Percentiles rank a stretch among this genome's conserved stretches.
These are phyloP conservation scores for Metarhizium sp. DNA, from an alignment of 2,329 filamentous ascomycete genomes.

Conservation along the genomic window DNA sequence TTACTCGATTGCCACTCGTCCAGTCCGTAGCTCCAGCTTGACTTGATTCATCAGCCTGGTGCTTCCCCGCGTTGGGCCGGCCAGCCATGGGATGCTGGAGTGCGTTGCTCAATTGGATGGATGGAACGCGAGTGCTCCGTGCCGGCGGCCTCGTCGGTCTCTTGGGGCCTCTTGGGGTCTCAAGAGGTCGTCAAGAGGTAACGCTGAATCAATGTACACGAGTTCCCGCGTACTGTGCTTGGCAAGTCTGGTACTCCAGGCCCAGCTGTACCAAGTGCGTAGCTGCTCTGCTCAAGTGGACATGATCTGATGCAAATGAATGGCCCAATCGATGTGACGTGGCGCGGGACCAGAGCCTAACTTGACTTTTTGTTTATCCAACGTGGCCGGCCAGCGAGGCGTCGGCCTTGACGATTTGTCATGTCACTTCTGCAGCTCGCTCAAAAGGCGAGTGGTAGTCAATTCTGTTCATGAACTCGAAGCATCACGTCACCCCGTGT, in stretches of 20 bases:
- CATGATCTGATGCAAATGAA: neutral
- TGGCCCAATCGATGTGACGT: neutral
- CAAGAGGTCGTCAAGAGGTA: too few relatives aligned
- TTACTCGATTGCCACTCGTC: too few relatives aligned
- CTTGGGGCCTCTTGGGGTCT: neutral
- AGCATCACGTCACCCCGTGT: too few relatives aligned
- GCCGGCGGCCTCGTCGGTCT: neutral
- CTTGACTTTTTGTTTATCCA: neutral
- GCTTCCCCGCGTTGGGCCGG: neutral
- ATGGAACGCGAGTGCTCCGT: neutral
- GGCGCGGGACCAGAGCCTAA: neutral
- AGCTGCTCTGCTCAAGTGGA: neutral
- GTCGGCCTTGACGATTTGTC: too few relatives aligned
- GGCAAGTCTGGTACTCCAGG: too few relatives aligned
- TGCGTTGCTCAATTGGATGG: neutral
- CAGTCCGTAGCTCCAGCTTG: conserved; percentile 1
- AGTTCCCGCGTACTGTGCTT: neutral
- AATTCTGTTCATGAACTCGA: too few relatives aligned
- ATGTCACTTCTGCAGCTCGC: too few relatives aligned
- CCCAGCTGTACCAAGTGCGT: too few relatives aligned
- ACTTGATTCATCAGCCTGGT: conserved; percentile 1
- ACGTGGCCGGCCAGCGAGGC: too few relatives aligned
- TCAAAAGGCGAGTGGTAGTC: too few relatives aligned
- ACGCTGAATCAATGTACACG: too few relatives aligned
- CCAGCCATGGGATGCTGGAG: neutral